Conservation (phyloP, 2,329 filamentous ascomycete species). For the Aspergillus nomiae region DNA sequence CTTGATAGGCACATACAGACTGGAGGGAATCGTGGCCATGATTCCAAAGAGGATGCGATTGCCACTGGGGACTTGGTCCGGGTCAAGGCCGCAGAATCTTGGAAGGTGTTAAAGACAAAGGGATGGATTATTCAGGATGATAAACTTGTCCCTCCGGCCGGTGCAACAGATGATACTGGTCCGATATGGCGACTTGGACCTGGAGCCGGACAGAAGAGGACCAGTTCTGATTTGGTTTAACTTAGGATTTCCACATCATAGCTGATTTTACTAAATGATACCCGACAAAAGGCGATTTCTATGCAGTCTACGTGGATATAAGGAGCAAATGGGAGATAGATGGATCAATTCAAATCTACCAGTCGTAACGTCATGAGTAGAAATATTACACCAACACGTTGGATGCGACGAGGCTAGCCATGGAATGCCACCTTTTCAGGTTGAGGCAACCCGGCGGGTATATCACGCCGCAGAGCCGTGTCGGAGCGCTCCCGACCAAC, state of each 20-base stretch:
- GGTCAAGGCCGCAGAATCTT: conserved; percentile 68
- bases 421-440: conserved; percentile 17
- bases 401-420: conserved; percentile 7
- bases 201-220: conserved; percentile 31
- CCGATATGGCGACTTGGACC: conserved; percentile 18
- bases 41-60: conserved; percentile 87
- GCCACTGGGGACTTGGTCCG: conserved; percentile 85
- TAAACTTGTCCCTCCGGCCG: conserved; percentile 35
- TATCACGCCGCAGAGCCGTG: neutral
- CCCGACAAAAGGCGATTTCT: conserved; percentile 1
- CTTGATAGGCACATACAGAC: conserved; percentile 79
- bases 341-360: conserved; percentile 31
- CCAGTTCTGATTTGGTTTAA: conserved; percentile 10
- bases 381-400: conserved; percentile 11
- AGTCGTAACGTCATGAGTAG: conserved; percentile 36
- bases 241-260: neutral
- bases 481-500: conserved; percentile 14
- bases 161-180: conserved; percentile 11
- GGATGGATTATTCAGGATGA: conserved; percentile 68
- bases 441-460: neutral
- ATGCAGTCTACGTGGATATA: neutral
- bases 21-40: conserved; percentile 69
- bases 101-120: conserved; percentile 64
- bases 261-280: conserved; percentile 18
- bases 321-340: conserved; percentile 19